Evolutionary conservation across 139 green algal genomes (phyloP).

Genomic region (Marvania coccoides): DNA sequence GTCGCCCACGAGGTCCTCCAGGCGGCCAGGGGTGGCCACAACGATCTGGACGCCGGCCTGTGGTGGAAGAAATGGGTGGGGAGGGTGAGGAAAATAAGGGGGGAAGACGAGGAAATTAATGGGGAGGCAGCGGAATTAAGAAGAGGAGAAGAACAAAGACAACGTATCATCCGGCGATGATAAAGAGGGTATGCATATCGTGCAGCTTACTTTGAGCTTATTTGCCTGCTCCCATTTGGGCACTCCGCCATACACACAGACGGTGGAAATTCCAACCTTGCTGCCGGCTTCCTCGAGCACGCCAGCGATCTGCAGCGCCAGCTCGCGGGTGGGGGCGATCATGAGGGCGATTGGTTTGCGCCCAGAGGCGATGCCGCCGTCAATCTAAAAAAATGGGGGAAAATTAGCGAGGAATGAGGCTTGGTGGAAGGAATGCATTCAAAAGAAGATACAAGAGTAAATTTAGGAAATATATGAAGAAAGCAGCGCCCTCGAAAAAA

Average conservation of each 20-base stretch:
- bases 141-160: too few species aligned
- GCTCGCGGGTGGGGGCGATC: constrained; percentile 87
- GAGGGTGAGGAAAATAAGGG: too few species aligned
- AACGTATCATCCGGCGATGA: constrained; percentile 16
- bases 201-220: constrained; percentile 26
- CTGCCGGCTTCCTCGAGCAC: constrained; percentile 59
- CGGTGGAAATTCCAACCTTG: constrained; percentile 32
- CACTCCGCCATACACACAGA: constrained; percentile 89
- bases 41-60: constrained; percentile 43
- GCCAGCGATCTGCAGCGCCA: constrained; percentile 75
- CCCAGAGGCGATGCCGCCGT: background rate
- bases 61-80: background rate
- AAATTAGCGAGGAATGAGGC: background rate
- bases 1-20: constrained; percentile 87
- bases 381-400: background rate
- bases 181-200: too few species aligned
- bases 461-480: too few species aligned
- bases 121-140: too few species aligned
- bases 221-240: constrained; percentile 62
- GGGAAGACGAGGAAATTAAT: too few species aligned
- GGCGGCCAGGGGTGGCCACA: constrained; percentile 82
- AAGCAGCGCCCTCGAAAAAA: constrained; percentile 10
- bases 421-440: background rate
- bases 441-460: background rate
- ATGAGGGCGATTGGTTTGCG: constrained; percentile 63